Base-by-base conservation (phyloP, 108 stramenopile species). In the Phaeodactylum tricornutum region DNA sequence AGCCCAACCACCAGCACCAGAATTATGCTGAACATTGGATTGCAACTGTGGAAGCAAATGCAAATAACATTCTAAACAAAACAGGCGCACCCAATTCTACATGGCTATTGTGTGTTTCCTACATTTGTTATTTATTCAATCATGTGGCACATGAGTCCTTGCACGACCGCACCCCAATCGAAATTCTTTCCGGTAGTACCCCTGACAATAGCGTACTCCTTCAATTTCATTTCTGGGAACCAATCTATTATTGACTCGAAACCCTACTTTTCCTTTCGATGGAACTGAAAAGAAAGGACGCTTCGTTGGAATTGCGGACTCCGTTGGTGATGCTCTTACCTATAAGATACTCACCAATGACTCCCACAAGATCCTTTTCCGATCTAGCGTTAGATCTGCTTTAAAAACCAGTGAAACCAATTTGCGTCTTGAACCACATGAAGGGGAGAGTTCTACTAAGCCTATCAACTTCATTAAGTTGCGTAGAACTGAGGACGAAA, bases 251-350 rank as follows among this genome's bases (percentile, higher is more conserved):
- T 20, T n/a, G n/a, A n/a, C 4, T 21, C 5, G 19, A 45, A 26
- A 45, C 5, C 27, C 15, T 4, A 26, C 4, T 20, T 26, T 22
- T 26, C 25, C 25, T 7, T 26, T 26, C 27, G 44, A 49, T 3
- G 30, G 31, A 3, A 12, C 29, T 49, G 64, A n/a, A n/a, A n/a
- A n/a, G n/a, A n/a, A n/a, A n/a, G n/a, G n/a, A 8, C 27, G 38
- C 17, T 47, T 53, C 24, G 66, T 59, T 28, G 64, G 64, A 29
- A 26, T 69, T 26, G 22, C 69, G 54, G 60, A 31, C 24, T n/a
- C 46, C 28, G 60, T 59, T 27, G 68, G 68, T 7, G 52, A 63
- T 29, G 34, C 41, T 6, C 29, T 68, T 39, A n/a, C n/a, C n/a
- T n/a, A n/a, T n/a, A n/a, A n/a, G n/a, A n/a, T n/a, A n/a, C n/a